Conservation (phyloP, 2,329 filamentous ascomycete genomes). For the Aureobasidium namibiae region DNA sequence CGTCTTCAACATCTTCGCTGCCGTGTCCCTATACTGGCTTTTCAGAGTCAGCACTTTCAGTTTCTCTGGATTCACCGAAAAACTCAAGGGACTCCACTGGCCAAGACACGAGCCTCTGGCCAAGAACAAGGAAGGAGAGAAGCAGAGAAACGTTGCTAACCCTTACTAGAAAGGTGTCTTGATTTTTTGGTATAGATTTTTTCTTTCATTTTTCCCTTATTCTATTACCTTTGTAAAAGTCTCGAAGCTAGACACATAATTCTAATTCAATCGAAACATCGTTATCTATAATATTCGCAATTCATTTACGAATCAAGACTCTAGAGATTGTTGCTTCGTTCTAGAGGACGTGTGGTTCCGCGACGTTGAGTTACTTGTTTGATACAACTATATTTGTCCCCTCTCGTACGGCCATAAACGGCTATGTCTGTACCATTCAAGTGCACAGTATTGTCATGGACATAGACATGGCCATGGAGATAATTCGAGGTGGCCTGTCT, state of each 20-base stretch:
- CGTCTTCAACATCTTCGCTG: slow-evolving; percentile 52
- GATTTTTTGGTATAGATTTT: neutral
- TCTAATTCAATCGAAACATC: neutral
- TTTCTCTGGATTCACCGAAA: neutral
- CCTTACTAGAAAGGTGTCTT: neutral
- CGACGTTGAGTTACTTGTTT: too few relatives aligned
- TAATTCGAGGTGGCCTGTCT: too few relatives aligned
- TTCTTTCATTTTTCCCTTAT: neutral
- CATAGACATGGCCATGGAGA: too few relatives aligned
- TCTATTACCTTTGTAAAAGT: neutral
- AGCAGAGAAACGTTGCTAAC: neutral
- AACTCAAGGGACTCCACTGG: neutral
- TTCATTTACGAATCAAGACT: too few relatives aligned
- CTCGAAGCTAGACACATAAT: neutral
- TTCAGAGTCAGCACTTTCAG: slow-evolving; percentile 40
- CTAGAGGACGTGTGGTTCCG: too few relatives aligned
- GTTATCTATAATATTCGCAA: neutral
- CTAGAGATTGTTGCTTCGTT: too few relatives aligned
- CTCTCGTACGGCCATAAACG: too few relatives aligned
- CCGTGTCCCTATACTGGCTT: slow-evolving; percentile 54
- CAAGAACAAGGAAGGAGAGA: neutral
- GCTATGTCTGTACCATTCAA: too few relatives aligned
- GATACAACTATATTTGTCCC: too few relatives aligned
- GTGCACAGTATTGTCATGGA: too few relatives aligned
- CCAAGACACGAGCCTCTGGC: neutral